Evolutionary conservation across 306 rosid species (phyloP), one percentile per base, ranked within the genome.

Genomic region (Acacia acuminata): DNA sequence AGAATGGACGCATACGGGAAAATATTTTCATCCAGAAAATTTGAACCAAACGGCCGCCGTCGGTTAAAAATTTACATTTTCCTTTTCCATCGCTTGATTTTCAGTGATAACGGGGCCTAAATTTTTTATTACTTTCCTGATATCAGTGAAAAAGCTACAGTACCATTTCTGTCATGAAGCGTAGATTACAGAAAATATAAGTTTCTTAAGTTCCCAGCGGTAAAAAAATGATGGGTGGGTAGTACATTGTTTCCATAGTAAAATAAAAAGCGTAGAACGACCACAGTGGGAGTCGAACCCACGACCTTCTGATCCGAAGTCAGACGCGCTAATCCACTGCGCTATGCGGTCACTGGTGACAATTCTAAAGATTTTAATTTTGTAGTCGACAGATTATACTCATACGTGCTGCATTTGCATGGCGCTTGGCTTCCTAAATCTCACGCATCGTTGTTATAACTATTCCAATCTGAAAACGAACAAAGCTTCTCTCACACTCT

Each of bases 291-390:
- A 76, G 79, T 76, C 79, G 55, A 76, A 76, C 79, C 79, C 79
- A 76, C 79, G 79, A 76, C 79, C 80, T 76, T 76, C 80, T 76
- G 80, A 77, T 77, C 80, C 72, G 72, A 77, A 77, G 80, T 77
- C 80, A 77, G 80, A 77, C 72, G 80, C 80, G 60, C 72, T 77
- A 77, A 77, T 77, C 80, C 80, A 77, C 80, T 77, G 72, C 80
- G 80, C 80, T 77, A 77, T 77, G 80, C 72, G 80, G 72, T 10
- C 15, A 1, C 8, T 15, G 17, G 0, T 50, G n/a, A 0, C 22
- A 7, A 2, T 65, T 15, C 4, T 13, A 5, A 17, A 25, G 2
- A 2, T 14, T 30, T 12, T 5, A 13, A 13, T 4, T 27, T 2
- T 1, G 1, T 64, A 11, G 2, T 14, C 0, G 5, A 2, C 0